phyloP scores from a whole-genome alignment of 306 rosid genomes.

The Quercus glauca region DNA sequence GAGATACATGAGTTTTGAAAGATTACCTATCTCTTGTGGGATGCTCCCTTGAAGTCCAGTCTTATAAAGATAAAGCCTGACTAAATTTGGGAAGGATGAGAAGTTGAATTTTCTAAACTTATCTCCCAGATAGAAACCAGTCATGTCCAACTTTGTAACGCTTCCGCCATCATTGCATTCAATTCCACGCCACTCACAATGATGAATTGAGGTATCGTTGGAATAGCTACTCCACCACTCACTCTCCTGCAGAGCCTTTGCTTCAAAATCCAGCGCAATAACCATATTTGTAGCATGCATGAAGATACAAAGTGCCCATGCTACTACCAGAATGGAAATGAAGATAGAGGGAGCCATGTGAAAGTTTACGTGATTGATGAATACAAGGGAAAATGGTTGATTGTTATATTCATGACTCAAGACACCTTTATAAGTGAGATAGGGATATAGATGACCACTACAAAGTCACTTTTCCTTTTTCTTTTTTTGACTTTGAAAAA shows the following conservation, averaged over 20 bases:
- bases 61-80: neutral
- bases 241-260: neutral
- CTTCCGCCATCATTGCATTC: neutral
- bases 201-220: neutral
- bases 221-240: neutral
- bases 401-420: neutral
- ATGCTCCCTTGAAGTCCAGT: neutral
- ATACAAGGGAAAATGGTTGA: neutral
- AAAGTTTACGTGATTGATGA: too few relatives aligned
- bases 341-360: too few relatives aligned
- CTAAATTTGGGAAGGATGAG: slow-evolving; percentile 2
- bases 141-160: neutral
- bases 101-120: neutral
- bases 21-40: slow-evolving; percentile 2
- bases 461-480: too few relatives aligned
- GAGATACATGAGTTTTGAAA: slow-evolving; percentile 3
- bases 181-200: slow-evolving; percentile 1
- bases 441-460: too few relatives aligned
- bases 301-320: neutral
- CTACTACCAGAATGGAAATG: too few relatives aligned
- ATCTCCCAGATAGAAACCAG: neutral
- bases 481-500: too few relatives aligned
- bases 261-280: neutral
- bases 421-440: too few relatives aligned
- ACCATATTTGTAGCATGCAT: neutral